A percentile compares a stretch with the other conserved stretches of the same genome.
Evolutionary conservation across 1,139 yeast species (phyloP).

Genomic region (Meyerozyma elateridarum): DNA sequence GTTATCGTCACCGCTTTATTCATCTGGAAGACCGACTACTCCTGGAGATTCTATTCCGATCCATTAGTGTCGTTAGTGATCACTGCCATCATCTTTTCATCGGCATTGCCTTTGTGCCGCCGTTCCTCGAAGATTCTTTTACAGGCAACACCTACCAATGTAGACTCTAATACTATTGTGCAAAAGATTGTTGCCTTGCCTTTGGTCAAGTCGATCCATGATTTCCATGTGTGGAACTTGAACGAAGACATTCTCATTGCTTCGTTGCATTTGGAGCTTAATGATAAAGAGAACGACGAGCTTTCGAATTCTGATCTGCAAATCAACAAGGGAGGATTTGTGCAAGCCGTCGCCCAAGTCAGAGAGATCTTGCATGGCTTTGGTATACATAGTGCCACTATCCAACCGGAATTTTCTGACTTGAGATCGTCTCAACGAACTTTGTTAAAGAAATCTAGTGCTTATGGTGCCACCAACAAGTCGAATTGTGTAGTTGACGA

Average conservation of each 20-base stretch:
- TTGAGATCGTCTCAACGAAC: constrained; percentile 5
- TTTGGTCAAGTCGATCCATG: constrained; percentile 84
- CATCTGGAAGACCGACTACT: constrained; percentile 87
- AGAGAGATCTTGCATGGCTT: constrained; percentile 75
- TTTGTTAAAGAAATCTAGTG: constrained; percentile 15
- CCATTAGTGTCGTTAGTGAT: constrained; percentile 82
- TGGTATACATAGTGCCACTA: constrained; percentile 91
- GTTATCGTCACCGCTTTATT: constrained; percentile 85
- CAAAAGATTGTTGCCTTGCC: constrained; percentile 60
- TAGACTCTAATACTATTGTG: constrained; percentile 72
- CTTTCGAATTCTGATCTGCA: constrained; percentile 7
- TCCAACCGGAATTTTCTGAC: constrained; percentile 74
- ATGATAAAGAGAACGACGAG: constrained; percentile 29
- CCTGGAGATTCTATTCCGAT: constrained; percentile 85
- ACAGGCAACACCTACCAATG: constrained; percentile 85
- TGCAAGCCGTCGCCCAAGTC: constrained; percentile 69
- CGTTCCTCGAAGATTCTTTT: constrained; percentile 81
- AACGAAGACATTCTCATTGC: constrained; percentile 87
- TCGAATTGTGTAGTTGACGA: constrained; percentile 32
- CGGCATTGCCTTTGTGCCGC: constrained; percentile 87
- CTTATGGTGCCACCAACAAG: constrained; percentile 32
- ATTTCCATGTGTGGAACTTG: constrained; percentile 94
- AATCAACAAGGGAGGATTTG: constrained; percentile 45
- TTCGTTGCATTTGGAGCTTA: constrained; percentile 78
- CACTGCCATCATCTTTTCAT: constrained; percentile 81